A percentile compares a stretch with the other conserved stretches of the same genome.
phyloP scores from a whole-genome alignment of 2,329 filamentous ascomycete species.

The Pestalotiopsis sp. region DNA sequence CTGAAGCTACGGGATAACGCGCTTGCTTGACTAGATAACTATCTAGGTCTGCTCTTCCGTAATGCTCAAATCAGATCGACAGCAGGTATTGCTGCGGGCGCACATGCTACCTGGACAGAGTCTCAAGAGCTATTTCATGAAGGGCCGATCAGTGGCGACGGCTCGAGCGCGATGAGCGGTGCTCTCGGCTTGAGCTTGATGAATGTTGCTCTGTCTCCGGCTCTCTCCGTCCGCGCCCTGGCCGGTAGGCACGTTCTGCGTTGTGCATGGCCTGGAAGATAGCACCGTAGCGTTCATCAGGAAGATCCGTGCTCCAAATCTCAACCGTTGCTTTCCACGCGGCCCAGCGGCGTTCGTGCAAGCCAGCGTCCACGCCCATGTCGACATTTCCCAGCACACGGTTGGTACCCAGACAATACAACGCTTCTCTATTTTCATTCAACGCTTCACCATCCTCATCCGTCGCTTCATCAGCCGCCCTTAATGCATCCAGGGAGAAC shows the following conservation, averaged over 20 bases:
- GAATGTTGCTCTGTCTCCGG: no score
- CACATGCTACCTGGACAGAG: no score
- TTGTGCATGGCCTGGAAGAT: no score
- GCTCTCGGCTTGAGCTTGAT: no score
- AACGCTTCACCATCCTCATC: no score
- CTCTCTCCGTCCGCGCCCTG: no score
- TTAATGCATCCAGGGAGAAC: background rate
- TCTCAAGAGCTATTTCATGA: no score
- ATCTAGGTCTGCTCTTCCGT: background rate
- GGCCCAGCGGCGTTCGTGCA: background rate
- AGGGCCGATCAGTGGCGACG: no score
- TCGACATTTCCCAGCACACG: background rate
- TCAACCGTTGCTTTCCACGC: background rate
- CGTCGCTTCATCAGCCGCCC: background rate
- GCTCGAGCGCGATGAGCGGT: no score
- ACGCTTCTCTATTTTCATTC: background rate
- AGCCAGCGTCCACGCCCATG: background rate
- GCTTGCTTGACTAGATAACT: background rate
- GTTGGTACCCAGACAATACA: background rate
- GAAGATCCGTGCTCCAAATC: background rate
- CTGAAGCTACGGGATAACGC: background rate
- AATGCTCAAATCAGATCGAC: background rate
- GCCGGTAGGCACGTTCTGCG: no score
- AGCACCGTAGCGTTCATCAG: no score
- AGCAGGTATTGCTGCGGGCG: background rate